Evolutionary conservation across 225 moss, liverwort and hornwort species (phyloP), one percentile per base, ranked within the genome.

Genomic region (Rhytidiadelphus loreus): DNA sequence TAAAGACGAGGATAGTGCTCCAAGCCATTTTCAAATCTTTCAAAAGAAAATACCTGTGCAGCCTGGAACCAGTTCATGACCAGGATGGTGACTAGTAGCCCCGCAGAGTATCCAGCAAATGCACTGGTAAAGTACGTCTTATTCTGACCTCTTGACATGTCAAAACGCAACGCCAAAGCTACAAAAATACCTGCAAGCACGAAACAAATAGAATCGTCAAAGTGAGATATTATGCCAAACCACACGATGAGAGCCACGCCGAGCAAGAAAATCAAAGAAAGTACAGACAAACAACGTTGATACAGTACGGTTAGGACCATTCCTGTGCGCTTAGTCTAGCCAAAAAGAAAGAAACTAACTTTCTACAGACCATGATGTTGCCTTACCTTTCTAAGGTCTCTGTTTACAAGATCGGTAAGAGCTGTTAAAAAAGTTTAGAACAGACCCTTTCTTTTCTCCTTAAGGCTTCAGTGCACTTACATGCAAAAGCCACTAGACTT

Each of bases 11-110:
- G 43, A 32, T 46, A 80, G 23, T 58, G 53, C 46, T 84, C 25
- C 68, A 71, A 85, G 62, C 37, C 57, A 56, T 87, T 57, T 23
- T 39, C 30, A 41, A 52, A 83, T 50, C 35, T 76, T 79, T 73
- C 66, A 56, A 80, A 70, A 10, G 85, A 55, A 91, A 79, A 88
- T 89, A 98, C 98, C 98, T 98, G 99, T 76, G 99, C 99, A 77
- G 97, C 99, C 91, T 99, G 97, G 90, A 99, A 99, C 97, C 97
- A 99, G 84, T 99, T 99, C 99, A 99, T 99, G 77, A 99, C 97
- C 85, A 97, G 72, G 84, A 99, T 99, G 68, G 99, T 99, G 87
- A 95, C 95, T 59, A 96, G 39, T 78, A 99, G 93, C 65, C 99
- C 99, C 43, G 95, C 95, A 48, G 93, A 92, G 94, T 99, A 99